A percentile compares a stretch with the other conserved stretches of the same genome.
phyloP scores from a whole-genome alignment of 208 protist genomes.

The Leishmania lainsoni region DNA sequence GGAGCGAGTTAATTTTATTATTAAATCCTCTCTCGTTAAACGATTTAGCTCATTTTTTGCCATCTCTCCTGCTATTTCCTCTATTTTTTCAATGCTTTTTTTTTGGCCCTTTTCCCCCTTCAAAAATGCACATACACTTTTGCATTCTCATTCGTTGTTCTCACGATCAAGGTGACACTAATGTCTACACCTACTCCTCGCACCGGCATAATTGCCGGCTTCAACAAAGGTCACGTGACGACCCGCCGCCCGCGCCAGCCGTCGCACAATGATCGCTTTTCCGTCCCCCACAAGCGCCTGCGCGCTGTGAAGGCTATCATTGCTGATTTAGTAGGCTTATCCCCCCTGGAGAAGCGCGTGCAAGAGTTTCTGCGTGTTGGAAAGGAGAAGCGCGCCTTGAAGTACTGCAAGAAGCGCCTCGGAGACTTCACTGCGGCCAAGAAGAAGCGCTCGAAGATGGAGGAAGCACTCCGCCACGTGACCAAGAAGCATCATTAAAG shows the following conservation, averaged over 20 bases:
- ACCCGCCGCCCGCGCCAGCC: slow-evolving; percentile 84
- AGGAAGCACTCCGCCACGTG: slow-evolving; percentile 87
- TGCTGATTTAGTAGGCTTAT: slow-evolving; percentile 88
- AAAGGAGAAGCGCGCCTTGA: slow-evolving; percentile 95
- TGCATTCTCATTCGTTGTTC: neutral
- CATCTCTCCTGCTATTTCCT: neutral
- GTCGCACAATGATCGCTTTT: slow-evolving; percentile 81
- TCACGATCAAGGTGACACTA: slow-evolving; percentile 17
- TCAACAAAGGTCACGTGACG: slow-evolving; percentile 93
- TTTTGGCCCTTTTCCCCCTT: neutral
- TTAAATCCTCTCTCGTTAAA: neutral
- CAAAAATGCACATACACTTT: neutral
- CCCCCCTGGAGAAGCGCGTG: slow-evolving; percentile 93
- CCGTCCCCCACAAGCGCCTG: slow-evolving; percentile 88
- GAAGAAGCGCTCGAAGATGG: slow-evolving; percentile 93
- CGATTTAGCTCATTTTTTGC: slow-evolving; percentile 4
- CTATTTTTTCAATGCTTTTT: neutral
- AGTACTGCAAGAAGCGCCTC: slow-evolving; percentile 95
- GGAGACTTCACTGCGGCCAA: slow-evolving; percentile 89
- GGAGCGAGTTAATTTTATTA: neutral
- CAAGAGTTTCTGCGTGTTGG: slow-evolving; percentile 94
- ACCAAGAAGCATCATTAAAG: slow-evolving; percentile 67
- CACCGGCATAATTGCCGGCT: slow-evolving; percentile 91
- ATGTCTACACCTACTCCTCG: slow-evolving; percentile 76
- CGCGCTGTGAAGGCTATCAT: slow-evolving; percentile 92